These are phyloP conservation scores for Scheffersomyces lignicola DNA, from an alignment of 1,139 yeast species.

Conservation along the genomic window DNA sequence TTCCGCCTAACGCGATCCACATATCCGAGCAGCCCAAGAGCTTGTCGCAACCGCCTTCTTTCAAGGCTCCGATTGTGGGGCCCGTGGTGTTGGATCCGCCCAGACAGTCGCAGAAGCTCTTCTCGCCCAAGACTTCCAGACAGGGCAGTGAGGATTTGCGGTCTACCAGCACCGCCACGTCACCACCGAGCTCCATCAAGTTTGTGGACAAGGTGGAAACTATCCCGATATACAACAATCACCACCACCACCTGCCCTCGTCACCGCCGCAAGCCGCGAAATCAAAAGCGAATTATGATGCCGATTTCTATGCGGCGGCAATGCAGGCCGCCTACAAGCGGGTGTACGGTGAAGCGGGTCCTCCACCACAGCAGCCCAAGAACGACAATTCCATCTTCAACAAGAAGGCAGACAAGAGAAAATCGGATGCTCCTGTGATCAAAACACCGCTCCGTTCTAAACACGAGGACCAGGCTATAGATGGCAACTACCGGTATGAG, in stretches of 20 bases:
- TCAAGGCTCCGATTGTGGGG: conserved; percentile 14
- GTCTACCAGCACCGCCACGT: conserved; percentile 14
- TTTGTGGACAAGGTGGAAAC: conserved; percentile 43
- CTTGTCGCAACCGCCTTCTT: conserved; percentile 12
- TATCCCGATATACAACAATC: conserved; percentile 26
- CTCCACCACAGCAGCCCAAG: conserved; percentile 1
- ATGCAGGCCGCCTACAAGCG: conserved; percentile 41
- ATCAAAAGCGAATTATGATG: conserved; percentile 7
- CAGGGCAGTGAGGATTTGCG: conserved; percentile 9
- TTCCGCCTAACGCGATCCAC: background rate
- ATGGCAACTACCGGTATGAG: conserved; percentile 27
- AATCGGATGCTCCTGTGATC: background rate
- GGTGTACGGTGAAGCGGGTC: conserved; percentile 34
- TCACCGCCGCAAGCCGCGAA: background rate
- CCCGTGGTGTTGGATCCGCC: conserved; percentile 7
- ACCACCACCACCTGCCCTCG: conserved; percentile 3
- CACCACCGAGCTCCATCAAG: conserved; percentile 35
- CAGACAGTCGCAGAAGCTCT: conserved; percentile 3
- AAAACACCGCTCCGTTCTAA: background rate
- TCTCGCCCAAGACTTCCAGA: conserved; percentile 5
- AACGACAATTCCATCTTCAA: background rate
- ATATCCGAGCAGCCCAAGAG: background rate
- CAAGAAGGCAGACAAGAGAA: background rate
- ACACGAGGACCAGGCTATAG: conserved; percentile 5
- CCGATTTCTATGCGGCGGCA: conserved; percentile 33